These are phyloP conservation scores for Ormosia semicastrata DNA, from an alignment of 306 rosid genomes.

Conservation along the genomic window DNA sequence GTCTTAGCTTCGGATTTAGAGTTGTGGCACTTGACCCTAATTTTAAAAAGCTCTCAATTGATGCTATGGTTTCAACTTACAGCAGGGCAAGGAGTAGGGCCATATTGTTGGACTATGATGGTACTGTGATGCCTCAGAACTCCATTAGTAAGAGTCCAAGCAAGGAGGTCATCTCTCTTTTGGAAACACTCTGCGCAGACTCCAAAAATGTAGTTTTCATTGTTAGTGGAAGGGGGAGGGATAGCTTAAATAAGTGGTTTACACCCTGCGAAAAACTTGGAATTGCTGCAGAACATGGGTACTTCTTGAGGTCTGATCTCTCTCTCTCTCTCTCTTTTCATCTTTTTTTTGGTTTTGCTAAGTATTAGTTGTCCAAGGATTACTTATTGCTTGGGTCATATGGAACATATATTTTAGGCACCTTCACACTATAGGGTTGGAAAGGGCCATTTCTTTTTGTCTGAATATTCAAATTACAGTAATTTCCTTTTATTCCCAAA, in stretches of 20 bases:
- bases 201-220: slow-evolving; percentile 72
- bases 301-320: slow-evolving; percentile 60
- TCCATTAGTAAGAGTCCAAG: slow-evolving; percentile 66
- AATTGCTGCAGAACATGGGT: slow-evolving; percentile 86
- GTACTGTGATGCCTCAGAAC: slow-evolving; percentile 82
- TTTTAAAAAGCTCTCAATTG: slow-evolving; percentile 68
- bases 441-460: neutral
- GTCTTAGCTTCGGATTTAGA: slow-evolving; percentile 77
- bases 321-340: neutral
- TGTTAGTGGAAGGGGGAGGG: slow-evolving; percentile 78
- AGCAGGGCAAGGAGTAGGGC: slow-evolving; percentile 57
- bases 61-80: slow-evolving; percentile 63
- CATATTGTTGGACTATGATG: slow-evolving; percentile 82
- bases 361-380: neutral
- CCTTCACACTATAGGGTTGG: neutral
- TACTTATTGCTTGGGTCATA: neutral
- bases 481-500: neutral
- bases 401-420: neutral
- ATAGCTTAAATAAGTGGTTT: slow-evolving; percentile 71
- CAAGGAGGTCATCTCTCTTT: slow-evolving; percentile 55
- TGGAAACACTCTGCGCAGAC: slow-evolving; percentile 60
- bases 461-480: neutral
- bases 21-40: slow-evolving; percentile 85
- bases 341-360: neutral
- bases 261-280: slow-evolving; percentile 65